phyloP scores from a whole-genome alignment of 495 filamentous ascomycete species.

The Penicillium fimorum region DNA sequence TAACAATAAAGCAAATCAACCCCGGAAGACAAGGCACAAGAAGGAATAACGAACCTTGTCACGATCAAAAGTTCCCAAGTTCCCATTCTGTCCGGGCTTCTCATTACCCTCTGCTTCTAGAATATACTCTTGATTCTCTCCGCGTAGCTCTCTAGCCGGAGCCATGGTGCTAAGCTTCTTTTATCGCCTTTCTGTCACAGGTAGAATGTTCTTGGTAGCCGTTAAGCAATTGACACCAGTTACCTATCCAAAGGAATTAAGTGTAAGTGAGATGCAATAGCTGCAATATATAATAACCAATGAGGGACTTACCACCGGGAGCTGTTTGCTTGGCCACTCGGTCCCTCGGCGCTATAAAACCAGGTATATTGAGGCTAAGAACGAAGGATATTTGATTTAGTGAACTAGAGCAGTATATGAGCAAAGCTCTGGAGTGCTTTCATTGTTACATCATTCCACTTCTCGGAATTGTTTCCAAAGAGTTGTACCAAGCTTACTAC shows the following conservation, averaged over 20 bases:
- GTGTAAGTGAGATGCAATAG: not conserved
- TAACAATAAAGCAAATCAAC: not conserved
- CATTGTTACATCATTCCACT: slow-evolving; percentile 6
- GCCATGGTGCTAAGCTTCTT: not conserved
- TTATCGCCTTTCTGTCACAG: not conserved
- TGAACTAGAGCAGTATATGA: not conserved
- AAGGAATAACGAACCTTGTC: not conserved
- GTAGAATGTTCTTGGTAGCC: not conserved
- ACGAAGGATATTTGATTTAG: not conserved
- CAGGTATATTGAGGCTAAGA: not conserved
- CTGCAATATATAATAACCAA: no score
- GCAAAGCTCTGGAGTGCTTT: not conserved
- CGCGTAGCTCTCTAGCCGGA: not conserved
- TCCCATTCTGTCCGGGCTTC: not conserved
- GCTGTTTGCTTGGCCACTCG: not conserved
- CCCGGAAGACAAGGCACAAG: not conserved
- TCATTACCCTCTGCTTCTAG: not conserved
- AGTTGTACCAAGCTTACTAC: not conserved
- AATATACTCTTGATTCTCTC: slow-evolving; percentile 3
- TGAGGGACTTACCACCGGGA: not conserved
- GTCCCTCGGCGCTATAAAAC: not conserved
- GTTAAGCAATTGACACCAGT: not conserved
- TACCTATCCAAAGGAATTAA: not conserved
- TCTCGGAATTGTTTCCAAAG: not conserved
- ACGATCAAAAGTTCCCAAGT: not conserved